Percentiles rank a stretch among this genome's conserved stretches.
phyloP scores from a whole-genome alignment of 352 stramenopile species.

The Globisporangium solare region DNA sequence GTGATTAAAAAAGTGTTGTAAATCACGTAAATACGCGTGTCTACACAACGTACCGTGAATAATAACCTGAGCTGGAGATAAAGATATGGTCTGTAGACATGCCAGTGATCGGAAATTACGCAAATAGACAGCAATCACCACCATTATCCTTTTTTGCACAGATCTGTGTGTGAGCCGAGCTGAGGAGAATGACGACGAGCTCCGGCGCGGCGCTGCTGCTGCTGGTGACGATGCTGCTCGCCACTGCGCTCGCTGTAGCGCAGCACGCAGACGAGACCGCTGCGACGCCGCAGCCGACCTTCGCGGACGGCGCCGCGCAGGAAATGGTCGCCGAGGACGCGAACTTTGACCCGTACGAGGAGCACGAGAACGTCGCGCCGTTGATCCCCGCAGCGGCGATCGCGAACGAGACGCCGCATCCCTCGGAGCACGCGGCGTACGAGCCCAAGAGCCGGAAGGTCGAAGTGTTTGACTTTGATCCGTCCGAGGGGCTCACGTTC shows the following conservation, averaged over 20 bases:
- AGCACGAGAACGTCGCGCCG: constrained; percentile 18
- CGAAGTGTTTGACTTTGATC: constrained; percentile 77
- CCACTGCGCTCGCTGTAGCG: neutral
- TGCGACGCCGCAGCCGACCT: neutral
- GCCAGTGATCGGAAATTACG: too few species aligned
- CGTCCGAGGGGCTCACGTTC: constrained; percentile 77
- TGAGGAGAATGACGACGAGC: neutral
- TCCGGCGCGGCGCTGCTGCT: neutral
- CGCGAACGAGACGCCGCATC: constrained; percentile 2
- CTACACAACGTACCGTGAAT: too few species aligned
- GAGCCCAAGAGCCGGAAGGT: constrained; percentile 37
- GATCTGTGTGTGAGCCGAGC: neutral
- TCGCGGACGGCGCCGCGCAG: constrained; percentile 5
- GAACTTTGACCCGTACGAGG: constrained; percentile 60
- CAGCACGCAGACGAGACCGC: neutral
- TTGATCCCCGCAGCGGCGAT: constrained; percentile 11
- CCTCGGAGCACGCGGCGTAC: constrained; percentile 19
- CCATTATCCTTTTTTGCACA: too few species aligned
- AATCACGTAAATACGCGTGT: neutral
- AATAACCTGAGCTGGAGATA: too few species aligned
- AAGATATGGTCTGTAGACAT: too few species aligned
- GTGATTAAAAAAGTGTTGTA: neutral
- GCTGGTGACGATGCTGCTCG: neutral
- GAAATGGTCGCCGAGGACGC: constrained; percentile 38
- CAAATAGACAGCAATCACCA: too few species aligned